Percentiles rank a stretch among this genome's conserved stretches.
These are phyloP conservation scores for Zarea fungicola DNA, from an alignment of 2,329 filamentous ascomycete genomes.

Conservation along the genomic window DNA sequence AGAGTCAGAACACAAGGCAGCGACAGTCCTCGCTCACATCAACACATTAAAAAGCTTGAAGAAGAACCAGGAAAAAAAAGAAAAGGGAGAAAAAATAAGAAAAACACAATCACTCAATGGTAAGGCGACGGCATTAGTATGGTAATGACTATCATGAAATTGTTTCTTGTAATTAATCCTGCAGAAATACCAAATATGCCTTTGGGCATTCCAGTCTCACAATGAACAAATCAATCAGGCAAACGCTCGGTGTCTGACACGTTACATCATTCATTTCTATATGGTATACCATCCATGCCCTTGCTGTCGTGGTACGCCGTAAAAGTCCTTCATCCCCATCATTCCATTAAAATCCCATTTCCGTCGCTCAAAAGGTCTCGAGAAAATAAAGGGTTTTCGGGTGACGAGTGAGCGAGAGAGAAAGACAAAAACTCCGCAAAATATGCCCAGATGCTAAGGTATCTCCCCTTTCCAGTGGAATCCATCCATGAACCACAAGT, in stretches of 20 bases:
- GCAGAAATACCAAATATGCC: too few species aligned
- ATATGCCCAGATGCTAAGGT: conserved; percentile 12
- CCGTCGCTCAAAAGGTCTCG: not conserved
- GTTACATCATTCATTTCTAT: conserved; percentile 4
- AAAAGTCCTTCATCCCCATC: not conserved
- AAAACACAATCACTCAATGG: too few species aligned
- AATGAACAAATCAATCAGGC: not conserved
- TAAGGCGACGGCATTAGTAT: too few species aligned
- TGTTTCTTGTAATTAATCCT: too few species aligned
- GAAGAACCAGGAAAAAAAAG: too few species aligned
- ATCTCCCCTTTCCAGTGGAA: conserved; percentile 4
- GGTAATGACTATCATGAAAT: not conserved
- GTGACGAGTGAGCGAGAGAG: too few species aligned
- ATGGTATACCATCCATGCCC: not conserved
- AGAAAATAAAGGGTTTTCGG: too few species aligned
- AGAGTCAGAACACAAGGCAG: not conserved
- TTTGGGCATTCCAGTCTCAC: too few species aligned
- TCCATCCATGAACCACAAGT: not conserved
- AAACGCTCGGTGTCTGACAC: not conserved
- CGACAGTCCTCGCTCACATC: not conserved
- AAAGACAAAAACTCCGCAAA: conserved; percentile 7
- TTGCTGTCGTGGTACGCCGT: conserved; percentile 5
- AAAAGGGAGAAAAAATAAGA: too few species aligned
- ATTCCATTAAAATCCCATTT: not conserved
- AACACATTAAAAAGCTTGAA: too few species aligned